Evolutionary conservation across 2,329 filamentous ascomycete genomes (phyloP), one percentile per base, ranked within the genome.

Genomic region (Alternaria incomplexa): DNA sequence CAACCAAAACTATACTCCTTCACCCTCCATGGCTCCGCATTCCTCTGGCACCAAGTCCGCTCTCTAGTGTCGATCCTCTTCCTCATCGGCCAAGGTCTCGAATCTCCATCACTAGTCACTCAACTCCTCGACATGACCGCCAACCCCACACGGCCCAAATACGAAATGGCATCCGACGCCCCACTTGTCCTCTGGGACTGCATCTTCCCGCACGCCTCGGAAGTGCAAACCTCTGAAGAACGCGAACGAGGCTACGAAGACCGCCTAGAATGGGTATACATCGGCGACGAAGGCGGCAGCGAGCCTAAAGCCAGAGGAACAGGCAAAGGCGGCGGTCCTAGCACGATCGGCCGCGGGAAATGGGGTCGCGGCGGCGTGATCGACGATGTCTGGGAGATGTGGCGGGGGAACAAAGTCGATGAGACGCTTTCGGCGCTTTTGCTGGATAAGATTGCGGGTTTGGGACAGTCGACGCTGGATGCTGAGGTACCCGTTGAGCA

Each of bases 31-130:
- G 96, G 96, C 20, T 93, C 91, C 8, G 96, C 94, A 2, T 99
- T 99, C 80, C 83, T 99, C 50, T 99, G 96, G 96, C 96, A 99
- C 81, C 96, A 99, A 82, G 96, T 99, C 70, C 90, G 96, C 23
- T 93, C 95, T 82, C 94, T 99, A 88, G 90, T 96, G n/a, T 88
- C 90, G 15, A 85, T 98, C 7, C 84, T 99, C n/a, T 98, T 99
- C 83, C 84, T 96, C 11, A 89, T 98, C 9, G 96, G 93, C 26
- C 96, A 99, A 81, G 89, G 93, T 0, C 87, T 97, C 15, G 96
- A 99, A 79, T 77, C 84, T 26, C 91, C 94, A 0, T 86, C 86
- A 0, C 81, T 98, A 13, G 85, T 98, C 46, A 85, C 88, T 55
- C 85, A 90, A 23, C 84, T 99, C 45, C 86, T 99, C 25, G 91